phyloP scores from a whole-genome alignment of 371 early-diverging fungal species.

The Syncephalastrum monosporum region DNA sequence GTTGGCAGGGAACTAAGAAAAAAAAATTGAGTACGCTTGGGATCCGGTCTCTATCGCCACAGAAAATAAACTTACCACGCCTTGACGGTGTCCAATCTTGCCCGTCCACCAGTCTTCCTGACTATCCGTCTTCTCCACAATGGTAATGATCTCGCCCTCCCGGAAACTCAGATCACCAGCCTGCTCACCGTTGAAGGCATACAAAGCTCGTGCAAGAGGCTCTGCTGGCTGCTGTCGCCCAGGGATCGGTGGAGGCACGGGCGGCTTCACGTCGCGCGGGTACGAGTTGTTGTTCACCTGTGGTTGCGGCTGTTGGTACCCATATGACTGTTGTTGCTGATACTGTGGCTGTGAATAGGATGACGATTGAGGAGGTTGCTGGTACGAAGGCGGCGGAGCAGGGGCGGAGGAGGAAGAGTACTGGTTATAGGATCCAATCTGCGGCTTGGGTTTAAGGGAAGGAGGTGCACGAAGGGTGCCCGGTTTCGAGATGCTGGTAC shows the following conservation, averaged over 20 bases:
- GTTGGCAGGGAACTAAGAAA: constrained; percentile 74
- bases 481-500: constrained; percentile 11
- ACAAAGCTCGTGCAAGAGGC: constrained; percentile 62
- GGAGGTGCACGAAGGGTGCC: constrained; percentile 11
- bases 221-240: constrained; percentile 32
- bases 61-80: constrained; percentile 46
- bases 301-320: too few species aligned
- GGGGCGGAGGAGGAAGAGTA: constrained; percentile 1
- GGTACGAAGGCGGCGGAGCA: constrained; percentile 5
- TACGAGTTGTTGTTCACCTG: too few species aligned
- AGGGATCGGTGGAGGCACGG: constrained; percentile 27
- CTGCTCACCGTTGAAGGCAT: constrained; percentile 71
- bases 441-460: constrained; percentile 1
- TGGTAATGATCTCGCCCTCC: constrained; percentile 72
- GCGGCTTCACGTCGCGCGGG: not conserved
- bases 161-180: constrained; percentile 71
- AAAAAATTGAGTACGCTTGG: not conserved
- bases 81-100: constrained; percentile 56
- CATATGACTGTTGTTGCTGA: too few species aligned
- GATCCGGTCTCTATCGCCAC: not conserved
- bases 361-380: not conserved
- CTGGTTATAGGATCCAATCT: not conserved
- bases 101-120: constrained; percentile 86
- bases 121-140: constrained; percentile 61
- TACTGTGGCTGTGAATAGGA: not conserved